These are phyloP conservation scores for Torrubiella hemipterigena DNA, from an alignment of 2,329 filamentous ascomycete species.

Conservation along the genomic window DNA sequence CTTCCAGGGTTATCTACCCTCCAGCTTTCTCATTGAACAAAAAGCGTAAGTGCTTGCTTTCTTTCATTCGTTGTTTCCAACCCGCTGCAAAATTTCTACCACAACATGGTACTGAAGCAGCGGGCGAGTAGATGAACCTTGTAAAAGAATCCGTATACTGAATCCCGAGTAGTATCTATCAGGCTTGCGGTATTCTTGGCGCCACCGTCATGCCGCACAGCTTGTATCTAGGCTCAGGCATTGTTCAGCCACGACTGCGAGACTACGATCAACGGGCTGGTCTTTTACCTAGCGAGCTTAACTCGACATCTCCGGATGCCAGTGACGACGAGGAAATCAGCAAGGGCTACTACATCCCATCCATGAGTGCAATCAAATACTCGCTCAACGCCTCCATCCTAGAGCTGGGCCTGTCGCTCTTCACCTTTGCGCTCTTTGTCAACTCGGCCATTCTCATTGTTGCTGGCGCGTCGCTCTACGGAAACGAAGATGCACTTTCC, in stretches of 20 bases:
- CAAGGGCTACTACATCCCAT: conserved; percentile 56
- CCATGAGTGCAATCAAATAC: conserved; percentile 55
- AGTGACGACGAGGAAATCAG: conserved; percentile 22
- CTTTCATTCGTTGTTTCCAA: too few species aligned
- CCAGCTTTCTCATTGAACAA: conserved; percentile 33
- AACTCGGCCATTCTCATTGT: conserved; percentile 76
- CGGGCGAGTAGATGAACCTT: too few species aligned
- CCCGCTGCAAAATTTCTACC: too few species aligned
- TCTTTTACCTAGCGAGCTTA: conserved; percentile 27
- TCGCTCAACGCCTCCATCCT: conserved; percentile 63
- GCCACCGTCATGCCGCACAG: conserved; percentile 66
- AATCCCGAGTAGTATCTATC: conserved; percentile 47
- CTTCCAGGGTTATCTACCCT: conserved; percentile 56
- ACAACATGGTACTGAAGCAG: too few species aligned
- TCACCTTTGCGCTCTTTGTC: conserved; percentile 75
- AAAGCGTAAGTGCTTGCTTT: conserved; percentile 6
- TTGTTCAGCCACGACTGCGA: conserved; percentile 53
- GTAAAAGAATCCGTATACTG: too few species aligned
- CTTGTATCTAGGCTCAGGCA: conserved; percentile 56
- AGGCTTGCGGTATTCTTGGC: conserved; percentile 65
- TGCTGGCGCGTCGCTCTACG: conserved; percentile 64
- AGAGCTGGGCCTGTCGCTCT: conserved; percentile 60
- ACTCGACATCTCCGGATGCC: conserved; percentile 11
- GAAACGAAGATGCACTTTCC: conserved; percentile 44
- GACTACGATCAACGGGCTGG: conserved; percentile 52